A percentile compares a stretch with the other conserved stretches of the same genome.
These are phyloP conservation scores for Phoenix dactylifera DNA, from an alignment of 176 grass and related monocot species.

Conservation along the genomic window DNA sequence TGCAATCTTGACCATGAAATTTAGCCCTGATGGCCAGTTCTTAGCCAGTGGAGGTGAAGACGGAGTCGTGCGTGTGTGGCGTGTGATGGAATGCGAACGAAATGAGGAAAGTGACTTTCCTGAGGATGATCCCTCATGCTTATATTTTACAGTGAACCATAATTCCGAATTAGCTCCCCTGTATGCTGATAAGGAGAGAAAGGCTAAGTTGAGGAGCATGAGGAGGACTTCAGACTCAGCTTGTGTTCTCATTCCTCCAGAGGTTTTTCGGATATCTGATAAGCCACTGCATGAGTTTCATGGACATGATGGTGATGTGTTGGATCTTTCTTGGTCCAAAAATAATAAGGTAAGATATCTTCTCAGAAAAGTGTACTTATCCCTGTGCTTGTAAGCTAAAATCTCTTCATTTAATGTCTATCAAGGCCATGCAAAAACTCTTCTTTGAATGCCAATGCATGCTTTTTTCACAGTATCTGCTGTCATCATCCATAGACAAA, in stretches of 20 bases:
- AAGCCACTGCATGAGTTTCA: constrained; percentile 61
- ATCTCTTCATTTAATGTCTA: no score
- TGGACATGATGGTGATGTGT: constrained; percentile 54
- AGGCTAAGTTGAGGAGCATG: constrained; percentile 38
- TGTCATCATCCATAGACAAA: constrained; percentile 82
- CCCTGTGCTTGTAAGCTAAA: not conserved
- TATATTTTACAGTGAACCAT: constrained; percentile 60
- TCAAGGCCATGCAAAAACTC: no score
- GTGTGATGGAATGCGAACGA: constrained; percentile 41
- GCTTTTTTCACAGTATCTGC: constrained; percentile 37
- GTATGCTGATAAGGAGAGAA: constrained; percentile 31
- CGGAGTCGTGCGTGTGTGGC: constrained; percentile 70
- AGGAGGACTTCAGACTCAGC: constrained; percentile 39
- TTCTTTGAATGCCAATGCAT: no score
- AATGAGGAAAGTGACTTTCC: constrained; percentile 29
- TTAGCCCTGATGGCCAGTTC: constrained; percentile 58
- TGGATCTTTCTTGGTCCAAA: constrained; percentile 84
- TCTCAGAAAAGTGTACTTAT: constrained; percentile 1
- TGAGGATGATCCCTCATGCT: constrained; percentile 53
- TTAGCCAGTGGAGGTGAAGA: constrained; percentile 84
- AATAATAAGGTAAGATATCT: constrained; percentile 48
- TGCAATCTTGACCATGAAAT: constrained; percentile 64
- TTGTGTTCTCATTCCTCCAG: constrained; percentile 68
- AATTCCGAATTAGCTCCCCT: constrained; percentile 52
- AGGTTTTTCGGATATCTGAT: constrained; percentile 46